Evolutionary conservation across 1,284 basidiomycete genomes (phyloP), one percentile per base, ranked within the genome.

Genomic region (Garcileccinum viscosum): DNA sequence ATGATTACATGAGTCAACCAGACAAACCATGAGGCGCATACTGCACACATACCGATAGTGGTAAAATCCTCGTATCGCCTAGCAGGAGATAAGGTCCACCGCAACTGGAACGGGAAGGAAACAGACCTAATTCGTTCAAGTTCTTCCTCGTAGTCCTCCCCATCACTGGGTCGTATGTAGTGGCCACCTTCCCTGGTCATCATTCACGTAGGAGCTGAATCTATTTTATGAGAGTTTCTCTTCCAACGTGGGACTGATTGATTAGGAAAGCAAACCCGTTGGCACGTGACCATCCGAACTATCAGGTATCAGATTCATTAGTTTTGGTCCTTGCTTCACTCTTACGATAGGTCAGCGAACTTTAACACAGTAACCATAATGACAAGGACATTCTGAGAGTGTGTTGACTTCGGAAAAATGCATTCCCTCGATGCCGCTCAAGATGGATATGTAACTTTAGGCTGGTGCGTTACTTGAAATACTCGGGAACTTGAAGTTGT

Each of bases 61-160:
- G 91, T 93, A 77, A 97, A 97, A 83, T 97, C 95, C 82, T 92
- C 89, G 82, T 93, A 93, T 68, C 90, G 90, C 73, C 92, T 93
- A 76, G 71, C 63, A 77, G 40, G 47, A 69, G 65, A 66, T 80
- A 53, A 81, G 77, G 60, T 70, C 59, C 44, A 53, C 24, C 24
- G n/a, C 22, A 56, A 63, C 44, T 32, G 32, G 24, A 66, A 58
- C 24, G 9, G 62, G 27, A 64, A 65, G 30, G 27, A 47, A 32
- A 70, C 77, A 62, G 47, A 79, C 78, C 75, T 75, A 61, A 79
- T 79, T 61, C 73, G 76, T 33, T 81, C 78, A 30, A 81, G 62
- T 50, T 80, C 78, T 62, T 79, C 78, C 40, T 80, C 78, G 5
- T 79, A 79, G 65, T 81, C 76, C 53, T 77, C 76, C 1, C 72